Evolutionary conservation across 768 basidiomycete genomes (phyloP), one percentile per base, ranked within the genome.

Genomic region (Suillus americanus): DNA sequence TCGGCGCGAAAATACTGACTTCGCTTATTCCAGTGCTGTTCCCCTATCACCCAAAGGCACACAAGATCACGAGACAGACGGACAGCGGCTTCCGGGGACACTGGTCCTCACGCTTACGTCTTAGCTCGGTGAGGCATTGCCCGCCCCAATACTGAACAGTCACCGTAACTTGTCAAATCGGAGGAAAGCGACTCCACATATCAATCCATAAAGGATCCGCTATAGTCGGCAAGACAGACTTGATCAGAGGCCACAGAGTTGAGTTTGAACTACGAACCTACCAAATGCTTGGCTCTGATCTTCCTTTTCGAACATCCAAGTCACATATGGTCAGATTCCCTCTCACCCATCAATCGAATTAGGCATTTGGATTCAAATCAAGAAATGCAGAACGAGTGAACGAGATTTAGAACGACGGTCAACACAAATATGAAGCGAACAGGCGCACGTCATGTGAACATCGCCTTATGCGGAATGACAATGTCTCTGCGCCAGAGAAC

Each of bases 261-360:
- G 72, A 68, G 74, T 75, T 75, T 75, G 72, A 75, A 77, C 66
- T 72, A 68, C 65, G 69, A 75, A 75, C 74, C 48, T 77, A 68
- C 75, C 74, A 56, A 0, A 14, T 5, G 1, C 18, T 68, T 59
- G 70, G 74, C 60, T 37, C 59, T 72, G 68, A 77, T 75, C 75
- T 64, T 59, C 72, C 67, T 75, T 71, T 77, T 75, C 50, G 8
- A 51, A 28, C 72, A 73, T 74, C 69, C 72, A 63, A 50, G 46
- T 63, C 53, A 46, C 56, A 50, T 69, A 73, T 65, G 72, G 66
- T 63, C 64, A 68, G 66, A 64, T 77, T 71, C 72, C 72, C 28
- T 65, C 64, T 33, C 33, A 33, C 33, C 30, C 2, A 30, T 68
- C 75, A 73, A 62, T 76, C 74, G 75, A 72, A 76, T 76, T 68